Percentiles rank a stretch among this genome's conserved stretches.
phyloP scores from a whole-genome alignment of 495 filamentous ascomycete species.

The Geoglossum glabrum region DNA sequence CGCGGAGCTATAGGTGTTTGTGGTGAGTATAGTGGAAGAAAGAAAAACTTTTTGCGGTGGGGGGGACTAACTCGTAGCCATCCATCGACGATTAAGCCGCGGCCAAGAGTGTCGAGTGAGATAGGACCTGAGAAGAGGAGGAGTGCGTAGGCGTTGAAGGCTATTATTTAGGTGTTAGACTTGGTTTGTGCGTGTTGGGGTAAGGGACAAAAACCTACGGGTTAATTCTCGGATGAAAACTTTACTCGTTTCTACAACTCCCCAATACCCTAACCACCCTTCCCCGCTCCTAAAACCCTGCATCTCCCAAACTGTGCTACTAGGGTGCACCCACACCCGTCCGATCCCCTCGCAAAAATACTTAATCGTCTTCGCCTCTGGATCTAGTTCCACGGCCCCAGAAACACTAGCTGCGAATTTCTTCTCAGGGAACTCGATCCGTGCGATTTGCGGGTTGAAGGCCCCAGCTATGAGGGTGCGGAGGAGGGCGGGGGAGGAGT shows the following conservation, averaged over 20 bases:
- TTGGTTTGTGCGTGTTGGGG: neutral
- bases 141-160: constrained; percentile 77
- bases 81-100: constrained; percentile 79
- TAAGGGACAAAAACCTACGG: constrained; percentile 29
- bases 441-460: constrained; percentile 77
- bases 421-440: constrained; percentile 84
- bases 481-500: constrained; percentile 38
- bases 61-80: constrained; percentile 39
- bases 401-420: constrained; percentile 72
- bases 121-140: constrained; percentile 73
- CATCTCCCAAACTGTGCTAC: constrained; percentile 64
- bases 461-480: constrained; percentile 77
- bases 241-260: constrained; percentile 76
- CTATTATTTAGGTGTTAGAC: constrained; percentile 19
- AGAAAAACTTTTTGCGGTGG: neutral
- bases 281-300: constrained; percentile 47
- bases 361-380: constrained; percentile 76
- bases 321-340: constrained; percentile 81
- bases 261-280: constrained; percentile 67
- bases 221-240: constrained; percentile 75
- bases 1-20: constrained; percentile 29
- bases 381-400: constrained; percentile 79
- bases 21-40: too few species aligned
- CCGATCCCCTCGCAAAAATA: constrained; percentile 77
- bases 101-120: constrained; percentile 64